A percentile compares a stretch with the other conserved stretches of the same genome.
phyloP scores from a whole-genome alignment of 2,329 filamentous ascomycete genomes.

The Boeremia lycopersici region DNA sequence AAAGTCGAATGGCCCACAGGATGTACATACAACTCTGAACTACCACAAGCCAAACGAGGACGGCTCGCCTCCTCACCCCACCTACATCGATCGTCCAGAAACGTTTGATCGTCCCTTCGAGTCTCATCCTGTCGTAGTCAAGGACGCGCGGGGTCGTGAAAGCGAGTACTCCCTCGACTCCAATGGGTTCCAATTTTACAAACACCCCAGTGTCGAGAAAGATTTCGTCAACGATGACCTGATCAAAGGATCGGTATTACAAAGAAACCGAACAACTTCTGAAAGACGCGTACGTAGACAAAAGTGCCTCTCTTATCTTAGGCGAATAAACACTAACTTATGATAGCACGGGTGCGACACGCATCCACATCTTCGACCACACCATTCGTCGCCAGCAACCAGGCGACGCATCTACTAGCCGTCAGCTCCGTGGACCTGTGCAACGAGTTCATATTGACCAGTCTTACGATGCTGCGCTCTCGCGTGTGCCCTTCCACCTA shows the following conservation, averaged over 20 bases:
- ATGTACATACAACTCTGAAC: slow-evolving; percentile 34
- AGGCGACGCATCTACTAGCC: slow-evolving; percentile 24
- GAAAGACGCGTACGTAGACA: slow-evolving; percentile 42
- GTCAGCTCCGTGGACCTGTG: slow-evolving; percentile 52
- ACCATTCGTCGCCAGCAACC: slow-evolving; percentile 59
- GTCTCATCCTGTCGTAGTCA: slow-evolving; percentile 40
- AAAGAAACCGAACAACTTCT: slow-evolving; percentile 44
- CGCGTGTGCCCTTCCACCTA: slow-evolving; percentile 38
- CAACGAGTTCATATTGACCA: slow-evolving; percentile 65
- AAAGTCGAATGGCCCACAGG: slow-evolving; percentile 16
- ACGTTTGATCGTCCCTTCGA: slow-evolving; percentile 43
- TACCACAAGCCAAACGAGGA: slow-evolving; percentile 40
- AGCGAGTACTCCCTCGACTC: slow-evolving; percentile 50
- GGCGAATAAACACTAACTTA: not conserved
- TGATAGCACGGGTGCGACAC: slow-evolving; percentile 60
- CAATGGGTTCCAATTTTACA: slow-evolving; percentile 48
- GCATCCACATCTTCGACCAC: slow-evolving; percentile 67
- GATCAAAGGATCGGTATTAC: slow-evolving; percentile 45
- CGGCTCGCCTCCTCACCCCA: slow-evolving; percentile 37
- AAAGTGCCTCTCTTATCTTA: not conserved
- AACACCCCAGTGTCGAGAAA: slow-evolving; percentile 39
- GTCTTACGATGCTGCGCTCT: slow-evolving; percentile 49
- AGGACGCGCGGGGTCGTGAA: slow-evolving; percentile 55
- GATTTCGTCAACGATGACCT: slow-evolving; percentile 44
- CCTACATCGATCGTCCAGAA: slow-evolving; percentile 37